Conservation (phyloP, 169 alveolate species). For the Babesia bovis region DNA sequence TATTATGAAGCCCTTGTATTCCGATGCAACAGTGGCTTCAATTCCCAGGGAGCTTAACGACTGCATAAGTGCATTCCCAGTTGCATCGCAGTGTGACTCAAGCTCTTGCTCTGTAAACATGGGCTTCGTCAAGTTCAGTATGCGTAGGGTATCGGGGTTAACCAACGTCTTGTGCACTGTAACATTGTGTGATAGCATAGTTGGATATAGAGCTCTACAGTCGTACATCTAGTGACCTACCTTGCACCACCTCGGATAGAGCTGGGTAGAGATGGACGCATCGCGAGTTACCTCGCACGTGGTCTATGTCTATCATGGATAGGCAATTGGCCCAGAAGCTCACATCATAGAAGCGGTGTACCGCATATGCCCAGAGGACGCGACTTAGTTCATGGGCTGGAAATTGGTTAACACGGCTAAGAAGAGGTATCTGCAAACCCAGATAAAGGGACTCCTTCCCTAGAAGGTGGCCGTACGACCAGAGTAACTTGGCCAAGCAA, state of each 20-base stretch:
- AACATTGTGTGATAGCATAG: too few relatives aligned
- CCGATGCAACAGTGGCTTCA: not conserved
- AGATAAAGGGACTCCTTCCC: slow-evolving; percentile 42
- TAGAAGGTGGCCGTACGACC: slow-evolving; percentile 47
- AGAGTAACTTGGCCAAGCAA: slow-evolving; percentile 57
- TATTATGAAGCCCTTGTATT: slow-evolving; percentile 32
- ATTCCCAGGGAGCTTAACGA: not conserved
- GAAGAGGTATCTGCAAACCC: slow-evolving; percentile 26
- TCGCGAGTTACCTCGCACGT: slow-evolving; percentile 25
- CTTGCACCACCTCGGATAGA: slow-evolving; percentile 20
- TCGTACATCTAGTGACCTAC: not conserved
- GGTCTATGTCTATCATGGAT: slow-evolving; percentile 23
- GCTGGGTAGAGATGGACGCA: slow-evolving; percentile 60
- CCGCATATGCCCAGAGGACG: slow-evolving; percentile 61
- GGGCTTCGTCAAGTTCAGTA: slow-evolving; percentile 37
- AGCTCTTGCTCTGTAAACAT: slow-evolving; percentile 28
- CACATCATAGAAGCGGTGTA: slow-evolving; percentile 37
- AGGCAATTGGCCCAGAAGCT: slow-evolving; percentile 51
- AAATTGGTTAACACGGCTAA: slow-evolving; percentile 62
- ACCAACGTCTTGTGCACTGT: slow-evolving; percentile 30
- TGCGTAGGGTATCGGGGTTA: slow-evolving; percentile 32
- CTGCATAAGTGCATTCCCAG: slow-evolving; percentile 2
- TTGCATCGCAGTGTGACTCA: not conserved
- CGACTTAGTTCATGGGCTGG: slow-evolving; percentile 49
- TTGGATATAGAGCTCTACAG: not conserved